Percentiles rank a stretch among this genome's conserved stretches.
These are phyloP conservation scores for Xylaria scruposa DNA, from an alignment of 495 filamentous ascomycete species.

Conservation along the genomic window DNA sequence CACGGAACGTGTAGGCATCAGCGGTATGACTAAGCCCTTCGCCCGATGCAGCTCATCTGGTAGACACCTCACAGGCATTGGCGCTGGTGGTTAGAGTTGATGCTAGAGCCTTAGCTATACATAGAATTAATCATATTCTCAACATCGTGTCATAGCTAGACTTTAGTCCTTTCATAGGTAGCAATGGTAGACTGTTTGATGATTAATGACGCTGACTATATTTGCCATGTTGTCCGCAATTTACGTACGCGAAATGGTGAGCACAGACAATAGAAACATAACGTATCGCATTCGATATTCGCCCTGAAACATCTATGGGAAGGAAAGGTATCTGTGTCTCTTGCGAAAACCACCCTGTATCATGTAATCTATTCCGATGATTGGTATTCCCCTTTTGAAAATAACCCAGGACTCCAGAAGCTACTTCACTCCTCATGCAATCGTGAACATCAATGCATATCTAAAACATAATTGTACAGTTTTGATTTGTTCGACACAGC, in stretches of 20 bases:
- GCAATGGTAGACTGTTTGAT: neutral
- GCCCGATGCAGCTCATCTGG: neutral
- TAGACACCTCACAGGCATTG: neutral
- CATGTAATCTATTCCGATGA: slow-evolving; percentile 17
- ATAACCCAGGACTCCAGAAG: slow-evolving; percentile 24
- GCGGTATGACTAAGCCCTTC: neutral
- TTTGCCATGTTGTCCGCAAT: neutral
- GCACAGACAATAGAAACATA: neutral
- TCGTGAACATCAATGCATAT: slow-evolving; percentile 25
- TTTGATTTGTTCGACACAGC: neutral
- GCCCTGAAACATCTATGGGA: neutral
- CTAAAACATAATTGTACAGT: slow-evolving; percentile 25
- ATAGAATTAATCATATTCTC: neutral
- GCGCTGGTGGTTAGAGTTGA: neutral
- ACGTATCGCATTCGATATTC: neutral
- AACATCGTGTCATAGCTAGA: neutral
- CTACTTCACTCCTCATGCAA: slow-evolving; percentile 7
- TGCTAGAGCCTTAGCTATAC: neutral
- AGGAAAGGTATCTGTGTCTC: neutral
- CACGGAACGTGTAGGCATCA: slow-evolving; percentile 1
- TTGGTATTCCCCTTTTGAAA: slow-evolving; percentile 22
- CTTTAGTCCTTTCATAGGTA: neutral
- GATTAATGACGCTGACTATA: neutral
- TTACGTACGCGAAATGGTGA: neutral
- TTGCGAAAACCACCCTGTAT: slow-evolving; percentile 3